A percentile compares a stretch with the other conserved stretches of the same genome.
Evolutionary conservation across 768 basidiomycete species (phyloP).

Genomic region (Asterophora lycoperdoides): DNA sequence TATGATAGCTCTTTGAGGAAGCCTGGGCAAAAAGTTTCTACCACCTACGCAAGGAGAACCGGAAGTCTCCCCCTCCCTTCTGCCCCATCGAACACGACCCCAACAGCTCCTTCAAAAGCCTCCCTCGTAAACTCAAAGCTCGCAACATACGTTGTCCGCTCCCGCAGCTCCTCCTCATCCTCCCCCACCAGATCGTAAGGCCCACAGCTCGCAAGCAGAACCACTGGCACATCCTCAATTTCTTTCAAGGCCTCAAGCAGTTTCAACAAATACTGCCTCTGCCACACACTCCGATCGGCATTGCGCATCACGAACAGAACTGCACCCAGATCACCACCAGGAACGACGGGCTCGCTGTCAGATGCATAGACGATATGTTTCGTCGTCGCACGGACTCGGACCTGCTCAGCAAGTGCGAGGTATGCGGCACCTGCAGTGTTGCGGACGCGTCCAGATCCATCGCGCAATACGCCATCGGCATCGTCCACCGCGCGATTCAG

Average conservation of each 20-base stretch:
- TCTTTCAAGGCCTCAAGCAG: constrained; percentile 16
- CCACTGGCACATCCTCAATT: constrained; percentile 27
- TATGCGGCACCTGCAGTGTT: constrained; percentile 61
- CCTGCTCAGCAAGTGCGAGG: constrained; percentile 39
- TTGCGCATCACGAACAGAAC: constrained; percentile 58
- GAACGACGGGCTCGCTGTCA: constrained; percentile 1
- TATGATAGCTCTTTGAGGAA: too few relatives aligned
- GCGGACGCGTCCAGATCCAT: constrained; percentile 36
- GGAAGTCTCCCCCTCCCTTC: constrained; percentile 4
- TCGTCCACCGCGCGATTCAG: constrained; percentile 63
- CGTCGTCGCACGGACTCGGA: constrained; percentile 30
- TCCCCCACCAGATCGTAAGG: constrained; percentile 54
- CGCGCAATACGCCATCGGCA: constrained; percentile 40
- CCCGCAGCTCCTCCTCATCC: constrained; percentile 17
- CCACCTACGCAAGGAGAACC: not conserved
- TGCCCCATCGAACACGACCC: constrained; percentile 40
- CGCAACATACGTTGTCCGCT: constrained; percentile 36
- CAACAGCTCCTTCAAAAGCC: constrained; percentile 43
- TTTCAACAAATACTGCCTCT: constrained; percentile 35
- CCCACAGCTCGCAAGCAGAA: constrained; percentile 58
- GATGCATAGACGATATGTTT: constrained; percentile 46
- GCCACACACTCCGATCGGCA: constrained; percentile 51
- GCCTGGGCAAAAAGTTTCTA: too few relatives aligned
- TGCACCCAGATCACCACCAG: constrained; percentile 12
- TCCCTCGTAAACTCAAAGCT: constrained; percentile 57